A percentile compares a stretch with the other conserved stretches of the same genome.
These are phyloP conservation scores for Penicillium ucsense DNA, from an alignment of 495 filamentous ascomycete genomes.

Conservation along the genomic window DNA sequence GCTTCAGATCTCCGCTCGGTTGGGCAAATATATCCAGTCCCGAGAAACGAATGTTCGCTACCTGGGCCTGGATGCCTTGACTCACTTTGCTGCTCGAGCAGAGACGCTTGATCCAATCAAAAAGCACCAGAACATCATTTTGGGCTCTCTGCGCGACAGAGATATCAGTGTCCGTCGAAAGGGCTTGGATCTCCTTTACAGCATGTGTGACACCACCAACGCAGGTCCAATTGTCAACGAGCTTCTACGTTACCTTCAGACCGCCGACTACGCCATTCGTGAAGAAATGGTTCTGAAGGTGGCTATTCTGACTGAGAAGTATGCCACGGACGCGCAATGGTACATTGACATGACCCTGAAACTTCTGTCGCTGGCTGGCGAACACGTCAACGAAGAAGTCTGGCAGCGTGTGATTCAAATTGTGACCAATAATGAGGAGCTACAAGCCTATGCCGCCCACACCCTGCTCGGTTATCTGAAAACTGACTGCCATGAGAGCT, in stretches of 20 bases:
- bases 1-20: slow-evolving; percentile 88
- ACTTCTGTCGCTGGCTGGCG: slow-evolving; percentile 90
- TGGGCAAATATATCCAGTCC: slow-evolving; percentile 95
- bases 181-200: slow-evolving; percentile 92
- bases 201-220: slow-evolving; percentile 96
- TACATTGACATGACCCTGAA: slow-evolving; percentile 97
- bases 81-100: slow-evolving; percentile 86
- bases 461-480: slow-evolving; percentile 86
- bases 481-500: slow-evolving; percentile 87
- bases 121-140: slow-evolving; percentile 91
- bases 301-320: slow-evolving; percentile 96
- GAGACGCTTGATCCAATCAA: slow-evolving; percentile 98
- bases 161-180: slow-evolving; percentile 97
- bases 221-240: slow-evolving; percentile 88
- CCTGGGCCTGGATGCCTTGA: slow-evolving; percentile 95
- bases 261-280: slow-evolving; percentile 91
- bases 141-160: slow-evolving; percentile 85
- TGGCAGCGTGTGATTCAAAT: slow-evolving; percentile 99
- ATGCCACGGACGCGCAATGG: slow-evolving; percentile 97
- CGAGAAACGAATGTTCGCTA: slow-evolving; percentile 97
- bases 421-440: slow-evolving; percentile 97
- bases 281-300: slow-evolving; percentile 99
- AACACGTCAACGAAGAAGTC: slow-evolving; percentile 98
- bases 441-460: slow-evolving; percentile 92
- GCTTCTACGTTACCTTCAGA: slow-evolving; percentile 88